A percentile compares a stretch with the other conserved stretches of the same genome.
Evolutionary conservation across 441 rosid genomes (phyloP).

Genomic region (Breynia disticha): DNA sequence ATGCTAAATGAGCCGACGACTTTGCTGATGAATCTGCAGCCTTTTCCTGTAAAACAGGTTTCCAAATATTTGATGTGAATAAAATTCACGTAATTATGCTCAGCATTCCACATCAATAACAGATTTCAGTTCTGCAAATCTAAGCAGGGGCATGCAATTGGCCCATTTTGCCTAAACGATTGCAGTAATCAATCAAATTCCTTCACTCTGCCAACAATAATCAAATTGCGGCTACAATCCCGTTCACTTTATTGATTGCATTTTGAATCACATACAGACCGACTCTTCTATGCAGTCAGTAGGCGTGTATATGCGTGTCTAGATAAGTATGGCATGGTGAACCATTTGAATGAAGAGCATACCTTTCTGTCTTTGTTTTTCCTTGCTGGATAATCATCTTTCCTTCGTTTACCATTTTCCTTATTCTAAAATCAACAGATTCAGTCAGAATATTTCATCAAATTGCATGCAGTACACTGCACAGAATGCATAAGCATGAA

Average conservation of each 20-base stretch:
- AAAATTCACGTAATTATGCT: neutral
- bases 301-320: neutral
- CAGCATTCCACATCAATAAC: neutral
- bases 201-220: no score
- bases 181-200: no score
- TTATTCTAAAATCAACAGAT: conserved; percentile 44
- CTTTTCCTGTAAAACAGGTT: conserved; percentile 51
- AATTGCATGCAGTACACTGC: neutral
- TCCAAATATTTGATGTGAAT: neutral
- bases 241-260: no score
- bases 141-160: no score
- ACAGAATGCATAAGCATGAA: neutral
- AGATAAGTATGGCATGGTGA: neutral
- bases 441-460: conserved; percentile 8
- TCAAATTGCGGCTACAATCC: no score
- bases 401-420: conserved; percentile 79
- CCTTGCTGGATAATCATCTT: conserved; percentile 76
- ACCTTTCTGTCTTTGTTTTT: conserved; percentile 79
- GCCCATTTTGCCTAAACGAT: no score
- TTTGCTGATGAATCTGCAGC: conserved; percentile 56
- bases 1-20: conserved; percentile 56
- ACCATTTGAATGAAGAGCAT: conserved; percentile 11
- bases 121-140: no score
- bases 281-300: neutral
- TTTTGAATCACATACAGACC: no score